Evolutionary conservation across 371 early-diverging fungal genomes (phyloP).

Genomic region (Mucor piriformis): DNA sequence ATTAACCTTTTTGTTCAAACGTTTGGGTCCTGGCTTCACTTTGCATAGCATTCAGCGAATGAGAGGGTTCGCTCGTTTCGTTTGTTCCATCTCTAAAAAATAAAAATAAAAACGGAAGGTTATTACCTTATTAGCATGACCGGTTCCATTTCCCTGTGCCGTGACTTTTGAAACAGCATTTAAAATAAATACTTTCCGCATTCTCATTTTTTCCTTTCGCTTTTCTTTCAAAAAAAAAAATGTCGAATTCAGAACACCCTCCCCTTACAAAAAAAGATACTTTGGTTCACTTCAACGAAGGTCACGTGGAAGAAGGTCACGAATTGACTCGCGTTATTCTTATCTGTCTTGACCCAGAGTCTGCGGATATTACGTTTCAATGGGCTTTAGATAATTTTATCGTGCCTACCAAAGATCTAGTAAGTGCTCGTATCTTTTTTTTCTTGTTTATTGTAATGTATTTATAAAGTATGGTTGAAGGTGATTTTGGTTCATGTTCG

Average conservation of each 20-base stretch:
- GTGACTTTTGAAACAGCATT: no score
- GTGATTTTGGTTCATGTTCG: slow-evolving; percentile 45
- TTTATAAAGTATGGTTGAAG: slow-evolving; percentile 5
- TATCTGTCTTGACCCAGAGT: slow-evolving; percentile 41
- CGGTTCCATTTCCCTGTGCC: no score
- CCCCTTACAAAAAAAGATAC: slow-evolving; percentile 18
- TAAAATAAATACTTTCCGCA: no score
- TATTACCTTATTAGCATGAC: no score
- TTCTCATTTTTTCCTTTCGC: background rate
- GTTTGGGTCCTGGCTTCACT: no score
- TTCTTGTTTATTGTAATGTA: background rate
- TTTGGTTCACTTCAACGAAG: slow-evolving; percentile 5
- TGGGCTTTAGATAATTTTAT: slow-evolving; percentile 58
- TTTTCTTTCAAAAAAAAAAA: background rate
- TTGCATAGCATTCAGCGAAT: no score
- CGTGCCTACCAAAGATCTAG: slow-evolving; percentile 40
- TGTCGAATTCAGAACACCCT: background rate
- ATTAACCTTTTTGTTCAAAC: no score
- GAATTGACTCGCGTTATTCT: slow-evolving; percentile 38
- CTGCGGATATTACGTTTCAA: slow-evolving; percentile 42
- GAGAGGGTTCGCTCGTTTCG: no score
- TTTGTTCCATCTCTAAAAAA: no score
- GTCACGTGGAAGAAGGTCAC: slow-evolving; percentile 4
- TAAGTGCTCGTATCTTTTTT: slow-evolving; percentile 15
- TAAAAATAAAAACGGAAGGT: no score